Evolutionary conservation across 225 moss, liverwort and hornwort species (phyloP).

Genomic region (Physcomitrellopsis africana): DNA sequence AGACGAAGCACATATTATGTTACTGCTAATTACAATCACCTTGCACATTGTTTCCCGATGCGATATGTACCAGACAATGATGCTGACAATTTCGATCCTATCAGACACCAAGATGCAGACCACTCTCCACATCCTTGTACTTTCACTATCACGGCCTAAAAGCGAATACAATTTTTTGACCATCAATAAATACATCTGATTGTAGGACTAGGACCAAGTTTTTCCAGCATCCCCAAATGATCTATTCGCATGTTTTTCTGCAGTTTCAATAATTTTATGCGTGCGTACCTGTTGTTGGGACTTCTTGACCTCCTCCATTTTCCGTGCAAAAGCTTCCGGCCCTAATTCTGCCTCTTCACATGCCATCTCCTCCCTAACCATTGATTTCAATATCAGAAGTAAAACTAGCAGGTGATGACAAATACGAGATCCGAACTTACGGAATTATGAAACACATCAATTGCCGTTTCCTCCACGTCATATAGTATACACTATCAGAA

Average conservation of each 20-base stretch:
- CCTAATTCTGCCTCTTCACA: slow-evolving; percentile 76
- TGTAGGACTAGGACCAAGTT: not conserved
- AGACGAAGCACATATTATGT: too few species aligned
- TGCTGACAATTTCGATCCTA: not conserved
- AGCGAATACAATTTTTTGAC: not conserved
- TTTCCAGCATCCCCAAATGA: not conserved
- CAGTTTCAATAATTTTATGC: not conserved
- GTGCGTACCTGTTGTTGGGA: slow-evolving; percentile 57
- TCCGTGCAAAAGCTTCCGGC: slow-evolving; percentile 60
- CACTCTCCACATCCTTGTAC: not conserved
- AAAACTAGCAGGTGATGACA: slow-evolving; percentile 6
- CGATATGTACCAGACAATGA: too few species aligned
- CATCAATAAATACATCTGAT: slow-evolving; percentile 15
- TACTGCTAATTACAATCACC: too few species aligned
- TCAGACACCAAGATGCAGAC: not conserved
- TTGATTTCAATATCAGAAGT: slow-evolving; percentile 10
- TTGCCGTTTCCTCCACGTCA: not conserved
- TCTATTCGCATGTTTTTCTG: not conserved
- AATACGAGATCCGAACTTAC: not conserved
- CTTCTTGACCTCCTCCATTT: slow-evolving; percentile 67
- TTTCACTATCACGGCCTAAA: not conserved
- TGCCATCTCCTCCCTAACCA: slow-evolving; percentile 65
- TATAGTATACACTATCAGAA: not conserved
- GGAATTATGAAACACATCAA: not conserved
- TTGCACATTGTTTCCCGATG: not conserved